A percentile compares a stretch with the other conserved stretches of the same genome.
Conservation (phyloP, 2,329 filamentous ascomycete genomes). For the Pseudogymnoascus sp. region DNA sequence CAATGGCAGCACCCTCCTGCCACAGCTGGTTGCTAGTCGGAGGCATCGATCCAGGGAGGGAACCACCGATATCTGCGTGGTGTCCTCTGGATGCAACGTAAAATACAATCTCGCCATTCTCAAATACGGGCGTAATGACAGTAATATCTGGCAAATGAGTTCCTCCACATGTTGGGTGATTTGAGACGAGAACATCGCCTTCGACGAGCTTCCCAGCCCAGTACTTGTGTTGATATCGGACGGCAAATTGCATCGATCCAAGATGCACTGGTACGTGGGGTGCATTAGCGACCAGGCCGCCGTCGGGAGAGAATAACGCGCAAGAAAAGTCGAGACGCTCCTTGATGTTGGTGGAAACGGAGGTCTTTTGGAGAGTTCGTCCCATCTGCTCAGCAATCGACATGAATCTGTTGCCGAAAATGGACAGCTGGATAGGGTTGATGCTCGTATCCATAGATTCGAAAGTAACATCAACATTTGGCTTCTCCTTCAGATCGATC, state of each 20-base stretch:
- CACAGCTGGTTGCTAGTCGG: constrained; percentile 61
- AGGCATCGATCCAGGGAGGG: constrained; percentile 77
- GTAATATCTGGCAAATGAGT: constrained; percentile 82
- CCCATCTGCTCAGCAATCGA: constrained; percentile 81
- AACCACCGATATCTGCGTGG: constrained; percentile 79
- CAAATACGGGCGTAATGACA: constrained; percentile 72
- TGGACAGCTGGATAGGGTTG: constrained; percentile 67
- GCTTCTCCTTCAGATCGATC: constrained; percentile 49
- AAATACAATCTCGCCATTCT: constrained; percentile 65
- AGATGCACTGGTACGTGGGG: constrained; percentile 74
- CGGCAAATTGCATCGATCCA: constrained; percentile 57
- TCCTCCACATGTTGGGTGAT: constrained; percentile 73
- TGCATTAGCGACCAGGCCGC: constrained; percentile 68
- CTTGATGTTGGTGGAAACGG: constrained; percentile 71
- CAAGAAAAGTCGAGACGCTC: constrained; percentile 77
- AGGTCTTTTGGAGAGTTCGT: constrained; percentile 67
- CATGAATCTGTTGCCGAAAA: constrained; percentile 78
- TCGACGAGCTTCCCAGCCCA: constrained; percentile 69
- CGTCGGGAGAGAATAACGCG: constrained; percentile 67
- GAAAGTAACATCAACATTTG: constrained; percentile 8
- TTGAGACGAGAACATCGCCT: constrained; percentile 74
- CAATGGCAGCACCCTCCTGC: constrained; percentile 60
- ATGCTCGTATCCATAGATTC: constrained; percentile 40
- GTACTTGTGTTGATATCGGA: constrained; percentile 67
- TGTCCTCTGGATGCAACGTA: constrained; percentile 76